Evolutionary conservation across 176 grass and related monocot genomes (phyloP).

Genomic region (Triticum monococcum): DNA sequence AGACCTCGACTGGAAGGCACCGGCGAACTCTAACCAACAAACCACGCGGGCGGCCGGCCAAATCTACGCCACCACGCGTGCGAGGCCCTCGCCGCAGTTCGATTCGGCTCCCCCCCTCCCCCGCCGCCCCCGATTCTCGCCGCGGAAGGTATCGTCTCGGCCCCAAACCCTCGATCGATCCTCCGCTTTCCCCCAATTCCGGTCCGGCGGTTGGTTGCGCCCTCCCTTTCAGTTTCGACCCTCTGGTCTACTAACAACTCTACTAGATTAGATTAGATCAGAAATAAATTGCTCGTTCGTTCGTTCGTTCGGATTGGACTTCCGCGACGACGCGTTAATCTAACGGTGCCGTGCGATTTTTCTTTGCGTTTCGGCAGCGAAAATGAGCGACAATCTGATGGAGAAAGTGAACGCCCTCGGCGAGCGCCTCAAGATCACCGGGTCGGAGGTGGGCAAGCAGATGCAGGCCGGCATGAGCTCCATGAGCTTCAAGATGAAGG

Average conservation of each 20-base stretch:
- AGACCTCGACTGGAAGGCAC: slow-evolving; percentile 38
- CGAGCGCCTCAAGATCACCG: slow-evolving; percentile 80
- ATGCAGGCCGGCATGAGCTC: slow-evolving; percentile 81
- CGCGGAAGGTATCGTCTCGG: slow-evolving; percentile 21
- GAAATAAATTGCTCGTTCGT: not conserved
- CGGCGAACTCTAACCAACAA: not conserved
- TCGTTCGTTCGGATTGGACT: not conserved
- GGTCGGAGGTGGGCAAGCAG: slow-evolving; percentile 78
- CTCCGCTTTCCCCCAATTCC: not conserved
- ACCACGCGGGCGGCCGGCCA: slow-evolving; percentile 3
- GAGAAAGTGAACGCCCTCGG: slow-evolving; percentile 84
- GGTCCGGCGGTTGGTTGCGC: not conserved
- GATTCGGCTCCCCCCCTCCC: slow-evolving; percentile 20
- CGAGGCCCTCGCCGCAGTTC: not conserved
- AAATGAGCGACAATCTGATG: slow-evolving; percentile 87
- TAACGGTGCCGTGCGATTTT: not conserved
- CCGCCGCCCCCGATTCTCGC: not conserved
- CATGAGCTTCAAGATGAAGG: slow-evolving; percentile 96
- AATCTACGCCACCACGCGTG: slow-evolving; percentile 23
- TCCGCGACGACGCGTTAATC: not conserved
- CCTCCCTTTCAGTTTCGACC: not conserved
- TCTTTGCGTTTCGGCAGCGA: slow-evolving; percentile 1
- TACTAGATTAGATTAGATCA: not conserved
- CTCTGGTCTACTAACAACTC: not conserved
- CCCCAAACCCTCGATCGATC: not conserved